A percentile compares a stretch with the other conserved stretches of the same genome.
Conservation (phyloP, 2,329 filamentous ascomycete genomes). For the Coniella lustricola region DNA sequence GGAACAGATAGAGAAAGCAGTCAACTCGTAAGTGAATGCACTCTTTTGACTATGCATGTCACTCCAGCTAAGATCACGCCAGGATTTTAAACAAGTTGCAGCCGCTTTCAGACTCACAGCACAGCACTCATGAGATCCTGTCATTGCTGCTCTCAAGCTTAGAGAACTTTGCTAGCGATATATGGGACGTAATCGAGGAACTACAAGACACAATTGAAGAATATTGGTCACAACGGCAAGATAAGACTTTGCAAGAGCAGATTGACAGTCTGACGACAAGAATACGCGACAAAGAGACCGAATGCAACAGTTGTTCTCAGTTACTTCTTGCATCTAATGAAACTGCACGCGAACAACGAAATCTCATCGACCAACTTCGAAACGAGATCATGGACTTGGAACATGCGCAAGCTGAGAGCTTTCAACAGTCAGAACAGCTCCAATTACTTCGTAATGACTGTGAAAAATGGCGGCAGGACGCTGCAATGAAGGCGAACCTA, state of each 20-base stretch:
- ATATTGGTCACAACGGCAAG: conserved; percentile 11
- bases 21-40: conserved; percentile 5
- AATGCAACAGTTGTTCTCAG: not conserved
- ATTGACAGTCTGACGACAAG: conserved; percentile 13
- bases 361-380: conserved; percentile 11
- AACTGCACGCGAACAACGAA: not conserved
- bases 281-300: conserved; percentile 4
- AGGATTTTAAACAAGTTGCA: conserved; percentile 5
- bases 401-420: conserved; percentile 1
- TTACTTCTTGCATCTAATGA: not conserved
- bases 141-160: not conserved
- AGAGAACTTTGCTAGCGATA: conserved; percentile 4
- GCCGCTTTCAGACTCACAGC: conserved; percentile 1
- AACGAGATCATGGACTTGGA: conserved; percentile 19
- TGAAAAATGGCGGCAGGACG: conserved; percentile 15
- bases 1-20: conserved; percentile 4
- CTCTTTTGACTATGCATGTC: not conserved
- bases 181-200: conserved; percentile 13
- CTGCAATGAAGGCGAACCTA: conserved; percentile 12
- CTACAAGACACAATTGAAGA: conserved; percentile 13
- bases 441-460: conserved; percentile 9
- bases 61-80: not conserved
- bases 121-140: conserved; percentile 5
- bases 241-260: conserved; percentile 11
- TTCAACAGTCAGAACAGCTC: conserved; percentile 11